Base-by-base conservation (phyloP, 108 stramenopile species). In the Pseudonitzschia pungens region DNA sequence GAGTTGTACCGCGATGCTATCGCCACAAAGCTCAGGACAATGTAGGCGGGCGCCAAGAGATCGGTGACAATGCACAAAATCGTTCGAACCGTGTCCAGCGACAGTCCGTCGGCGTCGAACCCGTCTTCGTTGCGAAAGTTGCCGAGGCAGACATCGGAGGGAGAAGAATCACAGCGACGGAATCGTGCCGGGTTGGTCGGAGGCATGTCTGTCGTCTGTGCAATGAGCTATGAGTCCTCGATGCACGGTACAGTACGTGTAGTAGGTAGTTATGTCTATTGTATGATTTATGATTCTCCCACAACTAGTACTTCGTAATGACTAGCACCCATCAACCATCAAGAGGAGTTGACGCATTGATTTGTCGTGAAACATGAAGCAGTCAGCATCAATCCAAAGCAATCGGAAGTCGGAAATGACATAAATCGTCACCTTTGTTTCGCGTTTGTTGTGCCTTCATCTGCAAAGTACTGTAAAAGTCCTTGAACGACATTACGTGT, bases 1-100 rank as follows among this genome's bases (percentile, higher is more conserved):
- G 80, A 73, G 31, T 77, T 77, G 56, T 69, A n/a, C 51, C 68
- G 68, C 6, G 87, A 87, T 32, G 69, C 14, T n/a, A 87, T 16
- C 24, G 81, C 87, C n/a, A 70, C 72, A 5, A 79, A 26, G 21
- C 75, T 77, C 29, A 87, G 68, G 7, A 77, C 16, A 22, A 79
- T 27, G 64, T 83, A 87, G 1, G 41, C 54, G 27, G 76, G 76
- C 22, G 70, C 31, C n/a, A 67, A 67, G 11, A 67, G 44, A 67
- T 67, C 44, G n/a, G 32, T 63, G 7, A 41, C 31, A 1, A 63
- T 15, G 15, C 9, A 62, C 14, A 62, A 10, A 12, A 62, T 62
- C 60, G 29, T 62, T 62, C 41, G 60, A 62, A 62, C 4, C 5
- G 24, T 26, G 24, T 55, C 12, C 22, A 48, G 14, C 36, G 4